phyloP scores from a whole-genome alignment of 2,329 filamentous ascomycete species.

The Microdochium paspali region DNA sequence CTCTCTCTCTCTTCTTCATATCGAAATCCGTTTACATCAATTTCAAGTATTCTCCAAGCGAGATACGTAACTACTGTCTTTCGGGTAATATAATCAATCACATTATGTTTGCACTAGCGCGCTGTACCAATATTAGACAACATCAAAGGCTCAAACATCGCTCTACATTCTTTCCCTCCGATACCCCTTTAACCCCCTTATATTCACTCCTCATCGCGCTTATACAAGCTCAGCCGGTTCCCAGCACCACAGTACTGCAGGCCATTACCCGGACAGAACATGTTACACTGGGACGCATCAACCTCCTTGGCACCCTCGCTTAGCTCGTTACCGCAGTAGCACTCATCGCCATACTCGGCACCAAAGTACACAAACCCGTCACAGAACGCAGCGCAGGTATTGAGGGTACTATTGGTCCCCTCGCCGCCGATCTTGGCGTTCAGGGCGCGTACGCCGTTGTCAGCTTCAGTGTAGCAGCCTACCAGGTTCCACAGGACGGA shows the following conservation, averaged over 20 bases:
- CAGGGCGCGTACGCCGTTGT: constrained; percentile 20
- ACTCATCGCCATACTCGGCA: constrained; percentile 23
- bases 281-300: constrained; percentile 9
- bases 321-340: constrained; percentile 26
- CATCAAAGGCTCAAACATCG: no score
- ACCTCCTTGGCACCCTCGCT: constrained; percentile 1
- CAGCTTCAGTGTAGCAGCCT: constrained; percentile 28
- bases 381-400: constrained; percentile 20
- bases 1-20: no score
- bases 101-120: no score
- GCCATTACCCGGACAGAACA: constrained; percentile 14
- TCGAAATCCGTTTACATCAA: no score
- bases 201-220: constrained; percentile 1
- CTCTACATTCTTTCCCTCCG: neutral
- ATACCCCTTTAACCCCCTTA: neutral
- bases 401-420: constrained; percentile 21
- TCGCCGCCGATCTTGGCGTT: constrained; percentile 9
- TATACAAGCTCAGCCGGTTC: constrained; percentile 19
- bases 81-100: no score
- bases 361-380: constrained; percentile 21
- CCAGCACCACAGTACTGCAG: constrained; percentile 20
- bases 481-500: constrained; percentile 14
- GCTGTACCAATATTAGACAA: no score
- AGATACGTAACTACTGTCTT: no score
- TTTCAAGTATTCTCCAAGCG: no score